Evolutionary conservation across 257 asterid species (phyloP), one percentile per base, ranked within the genome.

Genomic region (Solanum infundibuliforme): DNA sequence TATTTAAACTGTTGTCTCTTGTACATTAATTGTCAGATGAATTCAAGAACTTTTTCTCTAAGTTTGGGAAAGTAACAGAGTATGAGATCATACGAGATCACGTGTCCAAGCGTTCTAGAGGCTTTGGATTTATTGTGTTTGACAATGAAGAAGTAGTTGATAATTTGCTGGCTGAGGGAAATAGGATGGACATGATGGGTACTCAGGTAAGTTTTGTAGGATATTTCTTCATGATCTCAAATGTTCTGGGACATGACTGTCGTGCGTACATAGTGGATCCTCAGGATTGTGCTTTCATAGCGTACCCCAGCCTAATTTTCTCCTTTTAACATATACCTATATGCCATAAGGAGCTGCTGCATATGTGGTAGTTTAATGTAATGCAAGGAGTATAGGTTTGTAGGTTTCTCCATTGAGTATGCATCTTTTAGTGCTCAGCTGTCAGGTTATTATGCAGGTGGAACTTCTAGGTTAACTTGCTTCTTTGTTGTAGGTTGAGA

Each of bases 401-500:
- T 46, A 86, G 88, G 68, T n/a, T 86, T 86, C 82, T 71, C 23
- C 72, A 66, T 72, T 85, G 79, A 73, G 92, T 88, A 84, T 87
- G 46, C 71, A 55, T 86, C 86, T 69, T 88, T 39, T 88, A 90
- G 97, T 83, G 86, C 90, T 77, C 29, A 91, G 94, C 88, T 91
- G 90, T 89, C 86, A 43, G 81, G 55, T 86, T 91, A 79, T 18
- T 89, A 87, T 90, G 91, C 92, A 91, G 94, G 90, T 87, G 88
- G 87, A 88, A 91, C 92, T 90, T 90, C 92, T 96, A 94, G 99
- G 99, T 96, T 94, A 92, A 96, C 96, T 87, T 95, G 96, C 93
- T 96, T 95, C 96, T 96, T 93, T 96, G 94, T 93, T 96, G 99
- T 95, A 96, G 99, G 99, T 96, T 95, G 99, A 96, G 98, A 91